phyloP scores from a whole-genome alignment of 805 yeast genomes.

The Spathaspora arborariae region DNA sequence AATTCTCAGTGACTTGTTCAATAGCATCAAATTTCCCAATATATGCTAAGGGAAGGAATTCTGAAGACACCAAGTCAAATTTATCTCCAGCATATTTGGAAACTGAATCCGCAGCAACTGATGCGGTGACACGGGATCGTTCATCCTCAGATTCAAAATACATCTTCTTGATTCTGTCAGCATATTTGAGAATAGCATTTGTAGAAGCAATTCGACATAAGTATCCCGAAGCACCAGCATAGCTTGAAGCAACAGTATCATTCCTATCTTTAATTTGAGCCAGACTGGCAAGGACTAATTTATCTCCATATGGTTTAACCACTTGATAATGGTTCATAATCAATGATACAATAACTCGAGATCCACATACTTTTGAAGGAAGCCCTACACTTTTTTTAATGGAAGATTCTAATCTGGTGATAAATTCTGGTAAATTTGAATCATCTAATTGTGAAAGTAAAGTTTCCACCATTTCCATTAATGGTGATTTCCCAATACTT shows the following conservation, averaged over 20 bases:
- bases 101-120: constrained; percentile 60
- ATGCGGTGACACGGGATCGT: constrained; percentile 48
- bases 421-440: constrained; percentile 43
- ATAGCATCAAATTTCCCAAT: constrained; percentile 69
- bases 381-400: constrained; percentile 76
- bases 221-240: constrained; percentile 78
- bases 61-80: constrained; percentile 57
- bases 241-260: constrained; percentile 68
- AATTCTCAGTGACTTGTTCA: constrained; percentile 42
- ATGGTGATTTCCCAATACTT: constrained; percentile 75
- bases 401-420: constrained; percentile 49
- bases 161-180: constrained; percentile 44
- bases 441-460: constrained; percentile 56
- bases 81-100: constrained; percentile 65
- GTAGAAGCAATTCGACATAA: constrained; percentile 59
- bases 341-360: constrained; percentile 65
- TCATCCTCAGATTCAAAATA: constrained; percentile 60
- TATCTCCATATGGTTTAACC: constrained; percentile 52
- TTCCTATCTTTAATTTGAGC: constrained; percentile 67
- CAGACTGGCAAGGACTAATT: constrained; percentile 54
- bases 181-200: constrained; percentile 50
- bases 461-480: constrained; percentile 81
- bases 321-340: constrained; percentile 51
- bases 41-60: constrained; percentile 74
- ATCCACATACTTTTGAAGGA: constrained; percentile 86